Evolutionary conservation across 768 basidiomycete genomes (phyloP).

Genomic region (Tephrocybe sp.): DNA sequence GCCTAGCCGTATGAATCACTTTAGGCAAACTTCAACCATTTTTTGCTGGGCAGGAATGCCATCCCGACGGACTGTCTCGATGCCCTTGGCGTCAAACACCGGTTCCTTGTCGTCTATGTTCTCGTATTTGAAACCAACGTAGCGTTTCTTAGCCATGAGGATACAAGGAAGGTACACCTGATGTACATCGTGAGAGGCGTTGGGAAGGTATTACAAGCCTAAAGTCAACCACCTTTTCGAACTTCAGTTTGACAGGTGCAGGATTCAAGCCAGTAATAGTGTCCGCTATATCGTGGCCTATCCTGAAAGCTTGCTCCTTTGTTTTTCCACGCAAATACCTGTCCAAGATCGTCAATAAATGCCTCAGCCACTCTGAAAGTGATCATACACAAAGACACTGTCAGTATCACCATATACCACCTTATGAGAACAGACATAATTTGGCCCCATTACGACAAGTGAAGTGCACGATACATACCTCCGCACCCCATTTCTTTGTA

Average conservation of each 20-base stretch:
- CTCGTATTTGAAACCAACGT: constrained; percentile 97
- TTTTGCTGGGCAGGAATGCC: constrained; percentile 89
- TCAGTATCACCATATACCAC: constrained; percentile 99
- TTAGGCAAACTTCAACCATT: constrained; percentile 87
- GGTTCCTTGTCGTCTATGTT: constrained; percentile 75
- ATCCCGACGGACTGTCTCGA: constrained; percentile 94
- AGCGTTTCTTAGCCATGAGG: constrained; percentile 97
- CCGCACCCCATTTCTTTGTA: constrained; percentile 83
- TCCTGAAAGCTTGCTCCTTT: constrained; percentile 90
- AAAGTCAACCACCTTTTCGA: constrained; percentile 76
- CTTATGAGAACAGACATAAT: constrained; percentile 20
- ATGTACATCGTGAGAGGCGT: not conserved
- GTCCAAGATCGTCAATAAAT: not conserved
- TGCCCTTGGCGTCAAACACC: constrained; percentile 93
- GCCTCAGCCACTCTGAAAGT: not conserved
- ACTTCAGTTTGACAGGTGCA: constrained; percentile 91
- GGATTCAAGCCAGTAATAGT: constrained; percentile 86
- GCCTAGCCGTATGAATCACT: constrained; percentile 45
- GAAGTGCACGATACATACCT: constrained; percentile 30
- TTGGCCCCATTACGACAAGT: not conserved
- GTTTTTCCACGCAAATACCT: constrained; percentile 85
- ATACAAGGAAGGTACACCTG: constrained; percentile 95
- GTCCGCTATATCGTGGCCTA: constrained; percentile 92
- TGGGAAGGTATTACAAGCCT: too few relatives aligned
- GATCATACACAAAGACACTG: constrained; percentile 78